Conservation (phyloP, 306 rosid genomes). For the Leucaena leucocephala region DNA sequence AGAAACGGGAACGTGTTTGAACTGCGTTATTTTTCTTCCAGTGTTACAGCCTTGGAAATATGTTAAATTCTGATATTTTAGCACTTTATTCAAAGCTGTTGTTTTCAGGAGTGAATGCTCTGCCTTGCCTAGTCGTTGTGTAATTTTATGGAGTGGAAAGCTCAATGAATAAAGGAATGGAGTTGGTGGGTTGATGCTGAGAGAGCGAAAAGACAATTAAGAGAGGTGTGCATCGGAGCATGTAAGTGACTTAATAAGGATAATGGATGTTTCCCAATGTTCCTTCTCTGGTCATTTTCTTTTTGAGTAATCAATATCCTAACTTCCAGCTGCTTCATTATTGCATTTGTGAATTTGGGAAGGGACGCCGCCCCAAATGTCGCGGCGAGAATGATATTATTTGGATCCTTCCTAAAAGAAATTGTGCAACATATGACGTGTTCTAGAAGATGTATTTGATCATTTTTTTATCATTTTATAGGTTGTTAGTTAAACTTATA, state of each 20-base stretch:
- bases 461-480: not conserved
- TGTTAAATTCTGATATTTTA: not conserved
- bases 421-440: too few species aligned
- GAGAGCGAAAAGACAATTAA: not conserved
- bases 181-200: not conserved
- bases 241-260: not conserved
- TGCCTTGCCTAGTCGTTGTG: not conserved
- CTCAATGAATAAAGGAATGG: not conserved
- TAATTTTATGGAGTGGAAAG: not conserved
- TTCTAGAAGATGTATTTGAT: not conserved
- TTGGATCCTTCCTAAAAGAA: not conserved
- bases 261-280: not conserved
- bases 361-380: not conserved
- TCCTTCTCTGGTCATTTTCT: not conserved
- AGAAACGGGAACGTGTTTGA: slow-evolving; percentile 1
- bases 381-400: not conserved
- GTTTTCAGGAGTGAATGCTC: not conserved
- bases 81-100: not conserved
- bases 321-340: not conserved
- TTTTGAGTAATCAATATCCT: not conserved
- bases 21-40: not conserved
- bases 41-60: slow-evolving; percentile 13
- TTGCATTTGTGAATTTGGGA: not conserved
- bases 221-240: too few species aligned
- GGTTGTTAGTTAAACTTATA: not conserved